Percentiles rank a stretch among this genome's conserved stretches.
Conservation (phyloP, 495 filamentous ascomycete species). For the Trichodelitschia bisporula region DNA sequence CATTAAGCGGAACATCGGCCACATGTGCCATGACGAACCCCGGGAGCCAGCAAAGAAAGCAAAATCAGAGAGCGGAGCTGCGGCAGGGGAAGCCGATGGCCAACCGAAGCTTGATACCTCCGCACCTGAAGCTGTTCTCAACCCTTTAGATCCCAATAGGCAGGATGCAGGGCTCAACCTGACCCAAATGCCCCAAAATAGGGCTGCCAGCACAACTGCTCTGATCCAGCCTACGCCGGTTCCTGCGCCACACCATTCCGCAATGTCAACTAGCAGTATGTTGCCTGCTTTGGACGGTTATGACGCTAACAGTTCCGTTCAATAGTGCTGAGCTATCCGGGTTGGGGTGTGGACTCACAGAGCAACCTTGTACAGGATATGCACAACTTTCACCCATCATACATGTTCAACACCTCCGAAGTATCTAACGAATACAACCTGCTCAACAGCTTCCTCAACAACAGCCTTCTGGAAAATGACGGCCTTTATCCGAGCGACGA, state of each 20-base stretch:
- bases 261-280: no score
- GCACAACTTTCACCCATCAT: conserved; percentile 79
- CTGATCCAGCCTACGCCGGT: conserved; percentile 20
- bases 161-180: conserved; percentile 11
- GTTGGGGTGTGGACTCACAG: conserved; percentile 43
- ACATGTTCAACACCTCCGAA: conserved; percentile 87
- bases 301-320: conserved; percentile 51
- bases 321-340: conserved; percentile 15
- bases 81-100: conserved; percentile 30
- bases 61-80: conserved; percentile 29
- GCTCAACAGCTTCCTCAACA: conserved; percentile 85
- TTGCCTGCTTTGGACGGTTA: conserved; percentile 18
- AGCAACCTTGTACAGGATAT: conserved; percentile 68
- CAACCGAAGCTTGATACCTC: conserved; percentile 6
- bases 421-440: conserved; percentile 89
- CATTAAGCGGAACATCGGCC: conserved; percentile 96
- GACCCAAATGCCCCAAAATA: conserved; percentile 8
- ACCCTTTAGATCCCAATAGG: conserved; percentile 7
- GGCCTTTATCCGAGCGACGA: conserved; percentile 39
- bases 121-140: conserved; percentile 6
- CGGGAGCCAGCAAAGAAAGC: conserved; percentile 52
- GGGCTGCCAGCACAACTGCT: conserved; percentile 11
- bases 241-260: conserved; percentile 20
- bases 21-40: conserved; percentile 95
- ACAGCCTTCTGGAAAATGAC: conserved; percentile 61